Percentiles rank a stretch among this genome's conserved stretches.
phyloP scores from a whole-genome alignment of 139 green algal species.

The Pseudopediastrum boryanum region DNA sequence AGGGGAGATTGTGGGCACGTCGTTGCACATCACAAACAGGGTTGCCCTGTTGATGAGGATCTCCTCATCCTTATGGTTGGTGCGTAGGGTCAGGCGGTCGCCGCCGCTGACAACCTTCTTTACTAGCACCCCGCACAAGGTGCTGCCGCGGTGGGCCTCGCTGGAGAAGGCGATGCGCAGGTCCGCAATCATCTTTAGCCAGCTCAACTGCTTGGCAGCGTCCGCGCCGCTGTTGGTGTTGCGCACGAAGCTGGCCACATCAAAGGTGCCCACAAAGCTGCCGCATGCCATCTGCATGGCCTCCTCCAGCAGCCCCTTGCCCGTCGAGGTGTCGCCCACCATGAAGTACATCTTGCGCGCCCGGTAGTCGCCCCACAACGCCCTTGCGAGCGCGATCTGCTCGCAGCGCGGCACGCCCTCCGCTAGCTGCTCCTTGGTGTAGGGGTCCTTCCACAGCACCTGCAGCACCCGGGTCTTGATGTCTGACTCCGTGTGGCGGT shows the following conservation, averaged over 20 bases:
- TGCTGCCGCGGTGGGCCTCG: background rate
- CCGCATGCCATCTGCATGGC: constrained; percentile 4
- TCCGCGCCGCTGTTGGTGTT: constrained; percentile 17
- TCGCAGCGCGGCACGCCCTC: constrained; percentile 15
- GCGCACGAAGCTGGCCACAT: constrained; percentile 10
- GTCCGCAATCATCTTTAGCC: constrained; percentile 18
- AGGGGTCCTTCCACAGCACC: constrained; percentile 7
- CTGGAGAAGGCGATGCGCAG: constrained; percentile 14
- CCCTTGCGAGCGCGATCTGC: constrained; percentile 10
- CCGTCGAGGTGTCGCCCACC: background rate
- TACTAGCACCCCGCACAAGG: background rate
- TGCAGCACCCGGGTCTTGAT: background rate
- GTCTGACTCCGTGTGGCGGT: background rate
- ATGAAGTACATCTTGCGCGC: constrained; percentile 12
- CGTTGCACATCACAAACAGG: constrained; percentile 20
- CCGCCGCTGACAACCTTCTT: constrained; percentile 9
- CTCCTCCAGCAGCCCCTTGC: background rate
- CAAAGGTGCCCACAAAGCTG: constrained; percentile 12
- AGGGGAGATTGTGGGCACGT: constrained; percentile 9
- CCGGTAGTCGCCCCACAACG: background rate
- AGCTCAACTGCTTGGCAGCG: constrained; percentile 5
- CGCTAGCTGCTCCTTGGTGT: constrained; percentile 11
- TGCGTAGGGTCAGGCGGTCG: constrained; percentile 4
- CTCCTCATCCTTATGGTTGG: constrained; percentile 14
- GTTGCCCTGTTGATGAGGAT: background rate